These are phyloP conservation scores for Phytopythium boreale DNA, from an alignment of 352 stramenopile species.

Conservation along the genomic window DNA sequence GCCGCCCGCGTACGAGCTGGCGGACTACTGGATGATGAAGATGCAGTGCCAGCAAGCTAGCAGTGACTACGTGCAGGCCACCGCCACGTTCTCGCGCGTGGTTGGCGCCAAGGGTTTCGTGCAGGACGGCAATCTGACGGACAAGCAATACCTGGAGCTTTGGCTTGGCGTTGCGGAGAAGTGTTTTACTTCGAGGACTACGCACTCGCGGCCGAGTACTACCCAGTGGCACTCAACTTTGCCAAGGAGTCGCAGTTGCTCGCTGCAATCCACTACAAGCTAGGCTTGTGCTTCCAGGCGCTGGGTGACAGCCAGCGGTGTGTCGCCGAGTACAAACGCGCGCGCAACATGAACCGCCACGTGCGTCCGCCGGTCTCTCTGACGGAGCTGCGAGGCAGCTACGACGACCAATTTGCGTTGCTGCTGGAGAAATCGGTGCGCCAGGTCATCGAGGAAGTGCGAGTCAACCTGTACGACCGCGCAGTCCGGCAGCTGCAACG, in stretches of 20 bases:
- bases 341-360: constrained; percentile 62
- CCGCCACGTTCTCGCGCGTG: constrained; percentile 39
- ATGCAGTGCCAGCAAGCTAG: constrained; percentile 63
- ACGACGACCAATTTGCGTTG: constrained; percentile 46
- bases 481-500: constrained; percentile 58
- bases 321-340: constrained; percentile 62
- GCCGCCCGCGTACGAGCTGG: constrained; percentile 23
- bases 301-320: constrained; percentile 47
- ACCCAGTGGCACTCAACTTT: constrained; percentile 53
- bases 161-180: constrained; percentile 57
- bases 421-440: constrained; percentile 42
- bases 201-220: constrained; percentile 54
- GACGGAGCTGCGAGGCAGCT: constrained; percentile 32
- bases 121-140: constrained; percentile 29
- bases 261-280: constrained; percentile 49
- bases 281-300: constrained; percentile 55
- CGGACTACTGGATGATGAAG: constrained; percentile 62
- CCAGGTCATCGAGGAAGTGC: constrained; percentile 55
- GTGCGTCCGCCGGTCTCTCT: constrained; percentile 39
- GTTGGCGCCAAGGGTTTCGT: constrained; percentile 27
- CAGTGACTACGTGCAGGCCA: constrained; percentile 53
- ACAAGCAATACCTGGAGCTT: constrained; percentile 53
- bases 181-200: constrained; percentile 66
- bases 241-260: constrained; percentile 61
- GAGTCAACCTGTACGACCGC: constrained; percentile 52